Base-by-base conservation (phyloP, 2,329 filamentous ascomycete species). In the Bisporella sp. region DNA sequence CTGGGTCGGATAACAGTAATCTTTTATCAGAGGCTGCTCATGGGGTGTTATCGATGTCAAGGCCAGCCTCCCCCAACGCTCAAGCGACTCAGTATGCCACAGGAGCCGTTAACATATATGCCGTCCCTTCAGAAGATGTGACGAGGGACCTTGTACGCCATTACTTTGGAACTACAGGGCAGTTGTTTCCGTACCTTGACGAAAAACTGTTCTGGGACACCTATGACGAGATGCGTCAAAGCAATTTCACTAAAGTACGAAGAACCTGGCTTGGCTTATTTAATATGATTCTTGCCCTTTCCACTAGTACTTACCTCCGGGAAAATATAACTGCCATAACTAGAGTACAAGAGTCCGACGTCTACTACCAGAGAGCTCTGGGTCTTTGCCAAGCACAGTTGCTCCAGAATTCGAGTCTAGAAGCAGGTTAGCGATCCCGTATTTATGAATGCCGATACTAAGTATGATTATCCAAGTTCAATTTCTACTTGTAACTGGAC, bases 231-330 rank as follows among this genome's bases (percentile, higher is more conserved):
- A 59, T 68, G 37, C 57, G 59, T 29, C 55, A 48, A 9, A 62
- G 57, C 5, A 59, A 63, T 12, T 64, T 70, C 39, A 64, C 58
- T 0, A 66, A 62, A 4, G 68, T 71, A 0, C 65, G 73, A 0
- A 67, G 69, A n/a, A 71, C 74, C 0, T 78, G 75, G 75, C 66
- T 78, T 0, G 73, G 72, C 0, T 55, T 77, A 3, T 57, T 78
- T 0, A 77, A 78, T 46, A 72, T 76, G 49, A 67, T 78, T 0
- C 62, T 78, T 1, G 73, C 75, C 1, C 71, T 78, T 64, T 70
- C 73, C 0, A 68, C 65, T 9, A 71, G 66, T 13, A 65, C 68
- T 1, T 64, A 59, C 6, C 58, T 62, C 5, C 61, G 63, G 31
- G 56, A 50, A 2, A 60, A 62, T 5, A 50, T 66, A 6, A 63